phyloP scores from a whole-genome alignment of 1,139 yeast species.

The Diutina catenulata region DNA sequence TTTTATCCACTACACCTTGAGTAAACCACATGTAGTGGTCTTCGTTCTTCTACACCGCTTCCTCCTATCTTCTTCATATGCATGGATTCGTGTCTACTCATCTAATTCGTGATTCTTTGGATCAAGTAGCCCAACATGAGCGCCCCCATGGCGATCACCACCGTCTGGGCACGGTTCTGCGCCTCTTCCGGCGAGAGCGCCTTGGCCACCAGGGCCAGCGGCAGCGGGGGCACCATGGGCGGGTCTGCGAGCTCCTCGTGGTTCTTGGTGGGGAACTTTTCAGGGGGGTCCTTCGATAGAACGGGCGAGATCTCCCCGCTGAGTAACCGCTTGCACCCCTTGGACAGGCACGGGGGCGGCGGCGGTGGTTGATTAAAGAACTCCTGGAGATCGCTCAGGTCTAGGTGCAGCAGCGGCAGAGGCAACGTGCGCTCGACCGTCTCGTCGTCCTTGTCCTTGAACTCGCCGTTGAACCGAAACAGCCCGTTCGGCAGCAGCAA shows the following conservation, averaged over 20 bases:
- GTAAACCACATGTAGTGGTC: no score
- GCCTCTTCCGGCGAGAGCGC: background rate
- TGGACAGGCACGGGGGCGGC: background rate
- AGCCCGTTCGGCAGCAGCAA: background rate
- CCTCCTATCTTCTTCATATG: no score
- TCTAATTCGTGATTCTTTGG: conserved; percentile 1
- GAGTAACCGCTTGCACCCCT: background rate
- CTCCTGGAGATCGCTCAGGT: conserved; percentile 2
- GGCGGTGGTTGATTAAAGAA: background rate
- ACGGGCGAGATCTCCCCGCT: background rate
- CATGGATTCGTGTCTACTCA: no score
- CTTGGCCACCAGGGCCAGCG: background rate
- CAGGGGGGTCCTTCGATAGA: background rate
- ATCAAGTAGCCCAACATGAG: conserved; percentile 2
- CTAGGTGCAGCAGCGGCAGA: background rate
- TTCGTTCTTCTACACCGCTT: no score
- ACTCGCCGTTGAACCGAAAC: conserved; percentile 2
- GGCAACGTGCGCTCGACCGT: background rate
- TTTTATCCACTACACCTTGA: no score
- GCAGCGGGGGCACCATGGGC: background rate
- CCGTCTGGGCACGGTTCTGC: background rate
- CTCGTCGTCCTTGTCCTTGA: background rate
- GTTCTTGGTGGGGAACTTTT: background rate
- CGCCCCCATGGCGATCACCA: background rate
- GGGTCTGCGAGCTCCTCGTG: background rate